A percentile compares a stretch with the other conserved stretches of the same genome.
Conservation (phyloP, 495 filamentous ascomycete species). For the Glonium stellatum region DNA sequence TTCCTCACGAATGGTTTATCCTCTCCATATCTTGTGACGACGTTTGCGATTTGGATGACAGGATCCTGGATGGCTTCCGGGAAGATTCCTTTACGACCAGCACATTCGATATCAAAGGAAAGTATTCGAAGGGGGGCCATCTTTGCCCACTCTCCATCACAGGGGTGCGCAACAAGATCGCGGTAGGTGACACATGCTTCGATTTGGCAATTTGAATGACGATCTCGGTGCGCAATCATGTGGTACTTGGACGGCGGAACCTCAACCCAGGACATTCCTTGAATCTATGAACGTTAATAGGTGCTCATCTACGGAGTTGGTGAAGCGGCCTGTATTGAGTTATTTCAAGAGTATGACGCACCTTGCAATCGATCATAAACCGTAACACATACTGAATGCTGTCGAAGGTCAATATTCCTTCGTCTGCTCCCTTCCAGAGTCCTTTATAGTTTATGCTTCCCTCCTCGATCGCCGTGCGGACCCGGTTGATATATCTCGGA, state of each 20-base stretch:
- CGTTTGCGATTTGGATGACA: conserved; percentile 96
- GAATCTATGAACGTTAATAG: conserved; percentile 45
- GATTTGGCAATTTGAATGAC: conserved; percentile 89
- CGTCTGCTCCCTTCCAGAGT: conserved; percentile 70
- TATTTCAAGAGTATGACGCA: conserved; percentile 36
- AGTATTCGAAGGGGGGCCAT: conserved; percentile 92
- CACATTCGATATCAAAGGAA: conserved; percentile 98
- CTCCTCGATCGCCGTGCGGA: conserved; percentile 65
- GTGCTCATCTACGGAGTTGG: no score
- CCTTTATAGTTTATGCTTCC: conserved; percentile 81
- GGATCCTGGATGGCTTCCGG: conserved; percentile 85
- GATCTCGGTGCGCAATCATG: conserved; percentile 51
- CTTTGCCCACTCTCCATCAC: conserved; percentile 95
- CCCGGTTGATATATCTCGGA: conserved; percentile 66
- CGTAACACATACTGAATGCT: conserved; percentile 89
- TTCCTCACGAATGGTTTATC: conserved; percentile 93
- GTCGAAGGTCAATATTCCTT: conserved; percentile 76
- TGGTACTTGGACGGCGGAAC: conserved; percentile 66
- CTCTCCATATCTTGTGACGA: conserved; percentile 95
- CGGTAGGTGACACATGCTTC: conserved; percentile 76
- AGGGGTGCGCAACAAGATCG: conserved; percentile 77
- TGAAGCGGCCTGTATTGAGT: no score
- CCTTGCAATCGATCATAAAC: conserved; percentile 94
- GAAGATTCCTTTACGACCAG: conserved; percentile 94
- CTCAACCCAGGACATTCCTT: conserved; percentile 97